Conservation (phyloP, 202 grass and related monocot species). For the Cymbopogon flexuosus region DNA sequence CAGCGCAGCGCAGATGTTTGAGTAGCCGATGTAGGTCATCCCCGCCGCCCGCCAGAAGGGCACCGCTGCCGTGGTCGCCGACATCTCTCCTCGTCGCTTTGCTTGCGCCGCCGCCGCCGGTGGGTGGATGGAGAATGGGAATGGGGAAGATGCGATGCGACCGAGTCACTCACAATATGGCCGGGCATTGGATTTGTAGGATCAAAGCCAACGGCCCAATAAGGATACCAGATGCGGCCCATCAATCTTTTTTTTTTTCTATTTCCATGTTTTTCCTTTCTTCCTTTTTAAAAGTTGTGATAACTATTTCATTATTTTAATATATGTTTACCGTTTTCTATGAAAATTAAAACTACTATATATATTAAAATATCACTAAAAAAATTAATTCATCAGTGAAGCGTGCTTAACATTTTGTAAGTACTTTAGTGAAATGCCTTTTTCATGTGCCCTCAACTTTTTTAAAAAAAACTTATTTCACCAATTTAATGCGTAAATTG, state of each 20-base stretch:
- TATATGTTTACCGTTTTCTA: neutral
- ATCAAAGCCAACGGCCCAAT: neutral
- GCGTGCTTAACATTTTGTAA: neutral
- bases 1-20: conserved; percentile 87
- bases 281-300: neutral
- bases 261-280: neutral
- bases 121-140: neutral
- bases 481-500: too few relatives aligned
- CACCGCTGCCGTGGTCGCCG: conserved; percentile 54
- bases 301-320: neutral
- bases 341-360: neutral
- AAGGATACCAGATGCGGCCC: neutral
- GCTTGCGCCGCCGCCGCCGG: conserved; percentile 35
- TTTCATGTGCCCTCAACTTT: neutral
- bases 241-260: neutral
- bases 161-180: neutral
- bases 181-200: neutral
- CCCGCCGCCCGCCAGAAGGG: conserved; percentile 83
- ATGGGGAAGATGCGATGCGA: neutral
- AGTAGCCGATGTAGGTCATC: conserved; percentile 98
- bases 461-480: too few relatives aligned
- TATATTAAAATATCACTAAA: neutral
- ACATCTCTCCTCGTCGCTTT: conserved; percentile 30
- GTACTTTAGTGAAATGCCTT: neutral
- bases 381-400: neutral